Conservation (phyloP, 2,329 filamentous ascomycete species). For the Diaporthe humulicola region DNA sequence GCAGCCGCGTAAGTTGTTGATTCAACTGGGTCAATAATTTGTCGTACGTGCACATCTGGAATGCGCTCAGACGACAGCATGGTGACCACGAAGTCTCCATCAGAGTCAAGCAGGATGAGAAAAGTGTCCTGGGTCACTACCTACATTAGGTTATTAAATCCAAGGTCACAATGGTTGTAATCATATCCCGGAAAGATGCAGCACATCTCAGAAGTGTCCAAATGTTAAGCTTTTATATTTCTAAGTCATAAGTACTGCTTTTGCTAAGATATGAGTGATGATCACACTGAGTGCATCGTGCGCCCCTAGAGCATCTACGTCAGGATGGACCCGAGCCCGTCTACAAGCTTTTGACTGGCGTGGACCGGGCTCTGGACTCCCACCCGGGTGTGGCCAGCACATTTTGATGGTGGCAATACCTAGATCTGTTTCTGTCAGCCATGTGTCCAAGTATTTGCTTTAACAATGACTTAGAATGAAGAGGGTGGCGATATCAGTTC, state of each 20-base stretch:
- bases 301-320: neutral
- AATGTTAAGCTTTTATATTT: neutral
- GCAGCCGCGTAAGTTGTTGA: neutral
- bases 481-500: slow-evolving; percentile 49
- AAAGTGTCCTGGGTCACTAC: neutral
- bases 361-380: neutral
- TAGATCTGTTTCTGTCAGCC: slow-evolving; percentile 34
- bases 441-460: neutral
- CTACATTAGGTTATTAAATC: too few species aligned
- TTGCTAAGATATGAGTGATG: neutral
- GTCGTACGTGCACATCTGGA: neutral
- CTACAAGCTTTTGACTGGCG: neutral
- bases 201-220: neutral
- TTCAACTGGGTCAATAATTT: neutral
- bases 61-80: neutral
- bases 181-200: neutral
- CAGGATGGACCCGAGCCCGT: neutral
- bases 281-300: neutral
- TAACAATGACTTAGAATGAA: neutral
- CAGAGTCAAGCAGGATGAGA: neutral
- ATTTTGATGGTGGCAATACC: neutral
- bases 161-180: neutral
- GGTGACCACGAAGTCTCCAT: neutral
- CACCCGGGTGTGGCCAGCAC: neutral
- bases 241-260: neutral